A percentile compares a stretch with the other conserved stretches of the same genome.
Conservation (phyloP, 176 grass and related monocot species). For the Hsuehochloa calcarea region DNA sequence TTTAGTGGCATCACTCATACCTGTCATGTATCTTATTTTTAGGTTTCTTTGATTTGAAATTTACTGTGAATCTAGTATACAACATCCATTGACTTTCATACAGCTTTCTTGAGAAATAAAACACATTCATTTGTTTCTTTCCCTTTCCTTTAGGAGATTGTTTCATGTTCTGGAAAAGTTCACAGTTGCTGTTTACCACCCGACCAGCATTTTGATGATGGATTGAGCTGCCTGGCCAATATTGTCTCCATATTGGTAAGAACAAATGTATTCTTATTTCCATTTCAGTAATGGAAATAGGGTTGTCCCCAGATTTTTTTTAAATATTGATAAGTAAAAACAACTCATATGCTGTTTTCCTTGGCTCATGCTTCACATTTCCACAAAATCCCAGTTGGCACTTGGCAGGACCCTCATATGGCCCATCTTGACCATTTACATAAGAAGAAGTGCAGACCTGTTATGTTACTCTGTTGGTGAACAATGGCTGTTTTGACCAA, state of each 20-base stretch:
- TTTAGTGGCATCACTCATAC: background rate
- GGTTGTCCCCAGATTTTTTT: no score
- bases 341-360: slow-evolving; percentile 3
- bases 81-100: background rate
- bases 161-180: slow-evolving; percentile 29
- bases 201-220: slow-evolving; percentile 28
- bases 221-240: slow-evolving; percentile 53
- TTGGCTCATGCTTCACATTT: background rate
- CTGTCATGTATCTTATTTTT: background rate
- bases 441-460: background rate
- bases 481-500: background rate
- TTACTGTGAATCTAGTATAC: background rate
- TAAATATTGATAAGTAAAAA: slow-evolving; percentile 6
- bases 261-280: background rate
- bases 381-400: slow-evolving; percentile 1
- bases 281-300: background rate
- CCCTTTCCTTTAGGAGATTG: slow-evolving; percentile 40
- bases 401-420: background rate
- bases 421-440: background rate
- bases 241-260: slow-evolving; percentile 65
- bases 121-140: slow-evolving; percentile 13
- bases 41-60: background rate
- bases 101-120: background rate
- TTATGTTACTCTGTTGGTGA: background rate
- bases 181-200: slow-evolving; percentile 43